phyloP scores from a whole-genome alignment of 768 basidiomycete species.

The Strobilomyces confusus region DNA sequence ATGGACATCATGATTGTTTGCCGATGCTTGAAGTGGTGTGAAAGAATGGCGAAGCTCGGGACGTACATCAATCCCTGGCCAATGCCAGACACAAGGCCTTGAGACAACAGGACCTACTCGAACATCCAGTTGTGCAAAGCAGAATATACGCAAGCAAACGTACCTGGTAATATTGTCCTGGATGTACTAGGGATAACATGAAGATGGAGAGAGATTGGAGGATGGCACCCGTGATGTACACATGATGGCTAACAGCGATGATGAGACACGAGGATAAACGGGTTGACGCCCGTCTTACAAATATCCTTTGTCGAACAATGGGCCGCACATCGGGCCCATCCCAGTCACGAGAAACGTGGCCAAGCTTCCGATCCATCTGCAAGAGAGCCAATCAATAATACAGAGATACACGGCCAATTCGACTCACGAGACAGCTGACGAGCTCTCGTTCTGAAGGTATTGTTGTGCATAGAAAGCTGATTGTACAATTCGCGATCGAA shows the following conservation, averaged over 20 bases:
- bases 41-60: slow-evolving; percentile 39
- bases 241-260: slow-evolving; percentile 5
- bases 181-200: slow-evolving; percentile 35
- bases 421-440: slow-evolving; percentile 25
- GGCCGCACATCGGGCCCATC: slow-evolving; percentile 23
- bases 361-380: slow-evolving; percentile 28
- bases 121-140: neutral
- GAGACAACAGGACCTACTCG: slow-evolving; percentile 38
- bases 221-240: slow-evolving; percentile 24
- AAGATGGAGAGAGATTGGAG: slow-evolving; percentile 32
- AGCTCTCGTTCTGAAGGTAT: slow-evolving; percentile 18
- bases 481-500: neutral
- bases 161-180: slow-evolving; percentile 36
- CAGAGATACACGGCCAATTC: too few relatives aligned
- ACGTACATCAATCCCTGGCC: slow-evolving; percentile 43
- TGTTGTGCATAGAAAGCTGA: slow-evolving; percentile 23
- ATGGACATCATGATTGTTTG: slow-evolving; percentile 44
- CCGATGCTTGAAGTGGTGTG: slow-evolving; percentile 42
- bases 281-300: slow-evolving; percentile 16
- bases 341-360: slow-evolving; percentile 14
- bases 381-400: neutral
- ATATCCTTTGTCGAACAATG: slow-evolving; percentile 26
- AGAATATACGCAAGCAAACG: neutral
- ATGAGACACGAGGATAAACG: neutral
- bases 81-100: slow-evolving; percentile 42